A percentile compares a stretch with the other conserved stretches of the same genome.
Conservation (phyloP, 2,329 filamentous ascomycete genomes). For the Rutstroemia sp. region DNA sequence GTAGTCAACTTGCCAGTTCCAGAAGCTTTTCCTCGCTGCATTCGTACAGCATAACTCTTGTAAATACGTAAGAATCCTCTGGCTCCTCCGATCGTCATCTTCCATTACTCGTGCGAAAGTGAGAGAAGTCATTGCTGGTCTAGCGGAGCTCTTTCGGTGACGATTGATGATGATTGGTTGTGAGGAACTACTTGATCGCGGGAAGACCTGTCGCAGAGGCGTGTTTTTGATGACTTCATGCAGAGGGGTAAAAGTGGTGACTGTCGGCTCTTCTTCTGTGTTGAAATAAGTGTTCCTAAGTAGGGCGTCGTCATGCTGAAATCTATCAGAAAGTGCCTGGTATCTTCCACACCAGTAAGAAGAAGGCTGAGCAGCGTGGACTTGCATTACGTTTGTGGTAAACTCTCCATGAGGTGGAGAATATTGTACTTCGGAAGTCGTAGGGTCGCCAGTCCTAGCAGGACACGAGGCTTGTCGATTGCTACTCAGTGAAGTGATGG, state of each 20-base stretch:
- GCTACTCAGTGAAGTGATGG: slow-evolving; percentile 17
- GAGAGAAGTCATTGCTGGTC: not conserved
- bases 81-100: slow-evolving; percentile 37
- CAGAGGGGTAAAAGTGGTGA: not conserved
- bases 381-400: slow-evolving; percentile 22
- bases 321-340: slow-evolving; percentile 47
- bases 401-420: slow-evolving; percentile 1
- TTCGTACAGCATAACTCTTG: slow-evolving; percentile 39
- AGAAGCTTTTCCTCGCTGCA: slow-evolving; percentile 42
- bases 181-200: not conserved
- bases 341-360: slow-evolving; percentile 59
- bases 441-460: not conserved
- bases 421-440: slow-evolving; percentile 10
- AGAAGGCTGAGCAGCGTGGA: slow-evolving; percentile 39
- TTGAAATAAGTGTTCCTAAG: not conserved
- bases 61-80: slow-evolving; percentile 41
- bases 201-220: not conserved
- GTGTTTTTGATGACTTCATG: not conserved
- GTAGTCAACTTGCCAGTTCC: slow-evolving; percentile 42
- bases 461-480: slow-evolving; percentile 10
- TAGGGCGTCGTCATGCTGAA: slow-evolving; percentile 36
- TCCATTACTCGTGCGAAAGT: slow-evolving; percentile 5
- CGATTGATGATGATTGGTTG: not conserved
- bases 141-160: not conserved
- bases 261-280: slow-evolving; percentile 1